phyloP scores from a whole-genome alignment of 2,329 filamentous ascomycete genomes.

The Hypoxylon sp. region DNA sequence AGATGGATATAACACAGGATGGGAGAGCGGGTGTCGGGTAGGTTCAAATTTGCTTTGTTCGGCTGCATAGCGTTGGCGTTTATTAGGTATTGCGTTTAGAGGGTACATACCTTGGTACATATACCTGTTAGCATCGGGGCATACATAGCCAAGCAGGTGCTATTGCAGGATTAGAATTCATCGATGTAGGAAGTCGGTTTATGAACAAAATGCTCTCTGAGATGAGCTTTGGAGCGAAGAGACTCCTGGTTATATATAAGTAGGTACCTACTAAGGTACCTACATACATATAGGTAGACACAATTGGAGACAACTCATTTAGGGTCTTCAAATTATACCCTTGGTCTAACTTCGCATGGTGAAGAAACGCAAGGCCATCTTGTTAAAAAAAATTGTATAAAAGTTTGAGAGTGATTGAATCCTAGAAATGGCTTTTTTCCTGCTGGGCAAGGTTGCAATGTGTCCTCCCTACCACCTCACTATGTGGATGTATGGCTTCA shows the following conservation, averaged over 20 bases:
- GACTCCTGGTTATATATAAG: not conserved
- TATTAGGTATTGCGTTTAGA: slow-evolving; percentile 15
- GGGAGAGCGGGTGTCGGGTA: not conserved
- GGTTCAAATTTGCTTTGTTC: slow-evolving; percentile 20
- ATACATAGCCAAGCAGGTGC: not conserved
- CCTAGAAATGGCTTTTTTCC: no score
- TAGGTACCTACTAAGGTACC: not conserved
- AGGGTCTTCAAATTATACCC: not conserved
- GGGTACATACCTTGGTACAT: not conserved
- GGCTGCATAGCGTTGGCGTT: slow-evolving; percentile 52
- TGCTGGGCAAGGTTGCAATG: no score
- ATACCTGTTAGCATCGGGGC: not conserved
- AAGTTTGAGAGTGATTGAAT: no score
- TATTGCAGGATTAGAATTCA: not conserved
- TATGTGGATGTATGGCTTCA: no score
- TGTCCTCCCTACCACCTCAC: no score
- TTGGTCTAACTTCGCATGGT: not conserved
- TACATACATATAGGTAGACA: not conserved
- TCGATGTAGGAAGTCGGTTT: not conserved
- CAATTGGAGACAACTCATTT: not conserved
- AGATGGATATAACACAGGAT: not conserved
- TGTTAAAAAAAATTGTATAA: not conserved
- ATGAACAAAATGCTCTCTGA: slow-evolving; percentile 12
- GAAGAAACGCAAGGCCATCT: not conserved
- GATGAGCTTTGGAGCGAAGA: slow-evolving; percentile 1